Evolutionary conservation across 805 yeast species (phyloP), one percentile per base, ranked within the genome.

Genomic region (Candida corydali): DNA sequence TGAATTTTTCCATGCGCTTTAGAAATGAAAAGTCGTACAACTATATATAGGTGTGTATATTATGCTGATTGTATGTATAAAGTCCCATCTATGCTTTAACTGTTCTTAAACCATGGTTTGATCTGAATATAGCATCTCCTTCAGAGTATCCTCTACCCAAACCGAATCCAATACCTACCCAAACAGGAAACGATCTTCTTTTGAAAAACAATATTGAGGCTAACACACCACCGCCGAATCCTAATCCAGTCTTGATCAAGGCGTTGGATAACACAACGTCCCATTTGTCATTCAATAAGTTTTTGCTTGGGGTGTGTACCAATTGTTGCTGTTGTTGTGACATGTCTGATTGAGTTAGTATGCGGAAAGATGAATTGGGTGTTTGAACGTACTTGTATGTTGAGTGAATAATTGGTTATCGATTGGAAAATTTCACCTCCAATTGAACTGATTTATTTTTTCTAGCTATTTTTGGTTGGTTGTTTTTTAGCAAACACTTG

Each of bases 151-250:
- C 96, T 71, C 96, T 83, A 47, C 99, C 99, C 44, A 89, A 75
- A 49, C 99, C 99, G 54, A 93, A 91, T 26, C 99, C 99, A 46
- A 88, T 68, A 47, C 98, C 98, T 44, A 91, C 65, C 95, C 97
- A 89, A 29, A 91, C 98, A 38, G 98, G 98, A 80, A 88, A 93
- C 8, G 96, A 75, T 65, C 98, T 81, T 73, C 98, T 86, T 63
- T 76, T 86, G 73, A 93, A 93, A 40, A 93, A 66, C 42, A 93
- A 65, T 29, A 89, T 94, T 7, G 96, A 86, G 30, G 94, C 85
- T 41, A 91, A 75, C 23, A 93, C 95, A 65, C 99, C 99, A 31
- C 82, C 93, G 46, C 98, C 98, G 50, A 93, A 82, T 34, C 99
- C 99, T 46, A 93, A 75, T 14, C 96, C 96, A 51, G 96, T 84